Percentiles rank a stretch among this genome's conserved stretches.
phyloP scores from a whole-genome alignment of 257 asterid genomes.

The Anisodus acutangulus region DNA sequence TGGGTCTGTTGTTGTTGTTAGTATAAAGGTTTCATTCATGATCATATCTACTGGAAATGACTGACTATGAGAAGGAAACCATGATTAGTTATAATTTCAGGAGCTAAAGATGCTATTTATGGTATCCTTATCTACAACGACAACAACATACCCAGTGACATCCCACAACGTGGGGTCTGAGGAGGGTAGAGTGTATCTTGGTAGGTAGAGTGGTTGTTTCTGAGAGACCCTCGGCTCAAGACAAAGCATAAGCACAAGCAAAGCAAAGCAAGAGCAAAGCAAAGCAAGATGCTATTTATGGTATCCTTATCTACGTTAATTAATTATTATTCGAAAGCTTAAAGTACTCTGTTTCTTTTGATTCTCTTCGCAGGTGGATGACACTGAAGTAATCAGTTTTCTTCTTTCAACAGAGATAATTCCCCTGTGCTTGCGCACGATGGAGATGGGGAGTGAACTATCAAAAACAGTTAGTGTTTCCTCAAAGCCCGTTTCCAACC shows the following conservation, averaged over 20 bases:
- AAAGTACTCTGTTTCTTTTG: background rate
- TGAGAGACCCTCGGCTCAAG: too few species aligned
- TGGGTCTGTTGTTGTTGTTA: too few species aligned
- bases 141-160: too few species aligned
- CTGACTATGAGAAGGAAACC: background rate
- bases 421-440: slow-evolving; percentile 40
- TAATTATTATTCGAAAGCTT: background rate
- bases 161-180: too few species aligned
- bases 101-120: background rate
- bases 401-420: slow-evolving; percentile 41
- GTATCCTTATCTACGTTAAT: background rate
- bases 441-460: slow-evolving; percentile 40
- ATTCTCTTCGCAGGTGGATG: slow-evolving; percentile 36
- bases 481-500: background rate
- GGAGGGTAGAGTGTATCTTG: too few species aligned
- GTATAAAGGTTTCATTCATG: background rate
- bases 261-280: too few species aligned
- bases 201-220: too few species aligned
- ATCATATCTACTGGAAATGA: slow-evolving; percentile 11
- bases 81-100: background rate
- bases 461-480: slow-evolving; percentile 41
- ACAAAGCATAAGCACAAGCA: too few species aligned
- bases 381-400: slow-evolving; percentile 31
- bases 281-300: too few species aligned
- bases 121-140: too few species aligned